These are phyloP conservation scores for Aspergillus sp. DNA, from an alignment of 2,329 filamentous ascomycete species.

Conservation along the genomic window DNA sequence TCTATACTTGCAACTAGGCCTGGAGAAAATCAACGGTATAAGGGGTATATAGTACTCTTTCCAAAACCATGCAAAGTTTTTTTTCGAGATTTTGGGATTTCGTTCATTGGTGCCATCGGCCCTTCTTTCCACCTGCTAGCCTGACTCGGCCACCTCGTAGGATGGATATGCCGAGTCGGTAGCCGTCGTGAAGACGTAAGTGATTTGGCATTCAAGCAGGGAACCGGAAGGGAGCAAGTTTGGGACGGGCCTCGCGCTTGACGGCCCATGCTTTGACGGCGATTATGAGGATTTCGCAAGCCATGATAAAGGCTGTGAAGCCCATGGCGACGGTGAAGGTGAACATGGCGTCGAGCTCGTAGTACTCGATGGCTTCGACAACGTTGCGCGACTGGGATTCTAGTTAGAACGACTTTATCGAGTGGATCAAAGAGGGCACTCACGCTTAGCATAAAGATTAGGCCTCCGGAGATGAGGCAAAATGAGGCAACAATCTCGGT, in stretches of 20 bases:
- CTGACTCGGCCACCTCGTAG: neutral
- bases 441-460: slow-evolving; percentile 91
- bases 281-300: slow-evolving; percentile 77
- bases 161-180: neutral
- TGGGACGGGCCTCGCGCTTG: slow-evolving; percentile 44
- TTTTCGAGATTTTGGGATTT: slow-evolving; percentile 5
- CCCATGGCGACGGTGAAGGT: slow-evolving; percentile 89
- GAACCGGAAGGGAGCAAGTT: slow-evolving; percentile 37
- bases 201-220: slow-evolving; percentile 21
- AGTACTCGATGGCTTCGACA: slow-evolving; percentile 74
- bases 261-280: slow-evolving; percentile 87
- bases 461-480: slow-evolving; percentile 81
- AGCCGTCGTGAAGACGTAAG: neutral
- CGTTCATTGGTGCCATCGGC: neutral
- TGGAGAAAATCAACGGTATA: slow-evolving; percentile 25
- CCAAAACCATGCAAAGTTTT: slow-evolving; percentile 18
- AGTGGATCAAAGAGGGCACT: slow-evolving; percentile 43
- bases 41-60: slow-evolving; percentile 31
- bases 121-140: neutral
- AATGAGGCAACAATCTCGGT: slow-evolving; percentile 88
- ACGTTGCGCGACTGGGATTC: slow-evolving; percentile 69
- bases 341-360: slow-evolving; percentile 87
- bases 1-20: neutral
- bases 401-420: neutral
- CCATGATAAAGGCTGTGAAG: slow-evolving; percentile 79